Evolutionary conservation across 2,329 filamentous ascomycete species (phyloP).

Genomic region (Ceratocystis harringtonii): DNA sequence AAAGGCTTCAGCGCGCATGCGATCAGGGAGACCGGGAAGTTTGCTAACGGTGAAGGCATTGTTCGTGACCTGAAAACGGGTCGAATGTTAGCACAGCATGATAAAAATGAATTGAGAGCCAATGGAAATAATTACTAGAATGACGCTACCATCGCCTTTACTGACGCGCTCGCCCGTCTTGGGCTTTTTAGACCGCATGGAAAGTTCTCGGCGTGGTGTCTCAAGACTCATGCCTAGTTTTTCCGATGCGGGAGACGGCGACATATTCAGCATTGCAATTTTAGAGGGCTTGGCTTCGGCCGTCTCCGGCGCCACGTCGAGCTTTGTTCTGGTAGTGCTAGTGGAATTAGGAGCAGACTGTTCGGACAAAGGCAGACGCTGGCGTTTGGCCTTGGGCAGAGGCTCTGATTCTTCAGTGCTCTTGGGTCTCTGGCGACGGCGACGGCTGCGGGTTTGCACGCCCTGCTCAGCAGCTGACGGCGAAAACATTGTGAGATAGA

Average conservation of each 20-base stretch:
- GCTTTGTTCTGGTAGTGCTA: constrained; percentile 18
- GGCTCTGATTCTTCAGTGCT: constrained; percentile 39
- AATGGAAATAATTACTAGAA: constrained; percentile 36
- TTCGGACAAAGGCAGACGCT: constrained; percentile 42
- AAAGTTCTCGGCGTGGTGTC: constrained; percentile 35
- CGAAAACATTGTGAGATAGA: constrained; percentile 39
- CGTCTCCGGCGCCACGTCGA: constrained; percentile 37
- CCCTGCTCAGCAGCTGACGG: constrained; percentile 34
- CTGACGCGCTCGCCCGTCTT: constrained; percentile 46
- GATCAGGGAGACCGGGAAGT: constrained; percentile 66
- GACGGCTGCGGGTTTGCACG: constrained; percentile 32
- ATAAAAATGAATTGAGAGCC: not conserved
- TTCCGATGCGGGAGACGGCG: constrained; percentile 19
- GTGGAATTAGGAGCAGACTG: constrained; percentile 22
- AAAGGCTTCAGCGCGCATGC: constrained; percentile 49
- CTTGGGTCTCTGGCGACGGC: constrained; percentile 44
- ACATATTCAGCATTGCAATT: constrained; percentile 28
- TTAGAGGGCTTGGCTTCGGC: constrained; percentile 42
- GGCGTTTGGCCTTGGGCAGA: constrained; percentile 49
- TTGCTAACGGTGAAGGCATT: constrained; percentile 75
- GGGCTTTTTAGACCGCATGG: constrained; percentile 45
- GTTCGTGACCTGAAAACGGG: constrained; percentile 53
- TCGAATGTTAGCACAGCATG: not conserved
- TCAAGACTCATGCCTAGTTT: constrained; percentile 32
- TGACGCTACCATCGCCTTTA: constrained; percentile 52